Evolutionary conservation across 495 filamentous ascomycete species (phyloP), one percentile per base, ranked within the genome.

Genomic region (Parathielavia appendiculata): DNA sequence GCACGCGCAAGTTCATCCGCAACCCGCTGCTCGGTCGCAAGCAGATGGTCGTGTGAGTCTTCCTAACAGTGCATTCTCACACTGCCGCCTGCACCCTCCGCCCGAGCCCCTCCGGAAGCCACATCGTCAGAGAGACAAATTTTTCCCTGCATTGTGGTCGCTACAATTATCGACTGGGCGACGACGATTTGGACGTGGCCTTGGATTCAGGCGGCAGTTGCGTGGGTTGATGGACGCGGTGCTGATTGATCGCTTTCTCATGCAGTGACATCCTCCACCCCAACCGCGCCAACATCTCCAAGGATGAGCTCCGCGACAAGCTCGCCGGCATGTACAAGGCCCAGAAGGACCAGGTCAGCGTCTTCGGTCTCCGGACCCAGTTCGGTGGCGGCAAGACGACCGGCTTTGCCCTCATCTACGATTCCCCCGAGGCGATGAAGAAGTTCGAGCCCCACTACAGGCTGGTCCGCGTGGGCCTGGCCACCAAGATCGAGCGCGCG

Each of bases 1-100:
- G 95, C 79, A 99, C 95, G 76, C 92, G 95, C 88, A 99, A 99
- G 83, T 99, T 99, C 90, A 95, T 97, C 77, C 88, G 91, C 79
- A 99, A 99, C 83, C 88, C 95, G 74, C 90, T 99, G 73, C 88
- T 99, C 66, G 92, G 85, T 71, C 88, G 92, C 73, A 96, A 93
- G 83, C 95, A 99, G 86, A 97, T 99, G 93, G 95, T 99, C 79
- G 90, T 97, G 93, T 99, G 92, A 85, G 95, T 89, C 70, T 54
- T 49, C 59, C 51, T n/a, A n/a, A n/a, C 62, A 30, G 26, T 51
- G 16, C 8, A 39, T 54, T 32, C 47, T 36, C 36, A 34, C 43
- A 17, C 30, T 44, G 43, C 38, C 60, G 26, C 6, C 26, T 30
- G 26, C 26, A 30, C 57, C 41, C 36, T 34, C 23, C 48, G 5